Base-by-base conservation (phyloP, 306 rosid species). In the Prunus mongolica region DNA sequence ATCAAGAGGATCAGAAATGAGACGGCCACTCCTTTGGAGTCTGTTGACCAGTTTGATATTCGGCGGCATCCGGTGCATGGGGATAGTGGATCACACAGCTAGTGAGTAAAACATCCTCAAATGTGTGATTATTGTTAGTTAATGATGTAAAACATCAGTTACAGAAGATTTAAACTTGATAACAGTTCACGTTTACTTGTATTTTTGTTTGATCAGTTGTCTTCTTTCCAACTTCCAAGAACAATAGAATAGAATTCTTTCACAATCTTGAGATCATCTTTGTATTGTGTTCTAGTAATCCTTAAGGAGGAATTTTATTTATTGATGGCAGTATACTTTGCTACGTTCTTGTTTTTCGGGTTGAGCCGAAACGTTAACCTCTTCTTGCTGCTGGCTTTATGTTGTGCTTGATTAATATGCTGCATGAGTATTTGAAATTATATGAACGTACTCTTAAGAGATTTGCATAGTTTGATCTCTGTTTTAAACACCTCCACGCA, bases 1-100 rank as follows among this genome's bases (percentile, higher is more conserved):
- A 91, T 96, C 73, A 90, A 85, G 90, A 87, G 99, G 76, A 89
- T 91, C 75, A 92, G 99, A 73, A 92, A 96, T 25, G 99, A 96
- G 89, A 84, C 97, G 0, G 86, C 84, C 51, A 79, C 87, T 80
- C 99, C 99, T 46, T 78, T 96, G 82, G 91, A 89, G 82, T 79
- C 14, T 64, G 97, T 92, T 46, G 89, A 96, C 73, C 84, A 81
- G 81, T 88, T 89, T 67, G 96, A 96, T 83, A 96, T 96, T 81
- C 83, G 99, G 56, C 88, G 88, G 78, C 87, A 84, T 46, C 75
- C 78, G 61, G 65, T 55, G 62, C 83, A 69, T 8, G 79, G 61
- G 65, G 79, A 70, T 70, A 81, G 72, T 44, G 88, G 82, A 57
- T 73, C 86, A 46, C 86, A 78, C 76, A 86, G 85, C 93, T 86